Percentiles rank a stretch among this genome's conserved stretches.
Conservation (phyloP, 2,329 filamentous ascomycete species). For the Xylogone sp. region DNA sequence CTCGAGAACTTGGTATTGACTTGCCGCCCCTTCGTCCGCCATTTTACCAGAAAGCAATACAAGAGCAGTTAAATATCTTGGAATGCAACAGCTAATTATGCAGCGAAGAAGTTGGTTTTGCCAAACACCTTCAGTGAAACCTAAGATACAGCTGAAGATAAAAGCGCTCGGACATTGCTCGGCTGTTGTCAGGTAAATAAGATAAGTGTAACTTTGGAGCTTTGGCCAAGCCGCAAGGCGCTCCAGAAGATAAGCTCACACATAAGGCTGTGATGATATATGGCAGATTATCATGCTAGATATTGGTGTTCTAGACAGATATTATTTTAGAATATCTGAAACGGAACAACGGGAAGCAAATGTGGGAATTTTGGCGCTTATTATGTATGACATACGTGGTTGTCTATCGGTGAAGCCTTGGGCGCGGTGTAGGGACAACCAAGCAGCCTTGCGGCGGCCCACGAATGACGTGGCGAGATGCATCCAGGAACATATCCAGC, state of each 20-base stretch:
- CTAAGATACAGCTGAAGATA: background rate
- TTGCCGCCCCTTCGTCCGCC: slow-evolving; percentile 67
- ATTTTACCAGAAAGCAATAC: slow-evolving; percentile 30
- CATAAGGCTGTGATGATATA: background rate
- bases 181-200: background rate
- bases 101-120: slow-evolving; percentile 2
- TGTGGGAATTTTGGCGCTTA: background rate
- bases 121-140: background rate
- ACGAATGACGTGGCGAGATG: background rate
- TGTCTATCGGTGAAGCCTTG: background rate
- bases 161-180: background rate
- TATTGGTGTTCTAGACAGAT: background rate
- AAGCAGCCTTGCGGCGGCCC: background rate
- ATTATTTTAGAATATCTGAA: background rate
- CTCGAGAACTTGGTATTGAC: slow-evolving; percentile 91
- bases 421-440: background rate
- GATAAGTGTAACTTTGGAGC: background rate
- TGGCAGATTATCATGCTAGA: background rate
- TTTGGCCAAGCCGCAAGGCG: background rate
- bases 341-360: background rate
- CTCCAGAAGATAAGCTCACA: background rate
- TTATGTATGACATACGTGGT: background rate
- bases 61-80: background rate
- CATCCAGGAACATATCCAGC: background rate
- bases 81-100: background rate